Evolutionary conservation across 2,329 filamentous ascomycete genomes (phyloP).

Genomic region (Fusarium metavorans): DNA sequence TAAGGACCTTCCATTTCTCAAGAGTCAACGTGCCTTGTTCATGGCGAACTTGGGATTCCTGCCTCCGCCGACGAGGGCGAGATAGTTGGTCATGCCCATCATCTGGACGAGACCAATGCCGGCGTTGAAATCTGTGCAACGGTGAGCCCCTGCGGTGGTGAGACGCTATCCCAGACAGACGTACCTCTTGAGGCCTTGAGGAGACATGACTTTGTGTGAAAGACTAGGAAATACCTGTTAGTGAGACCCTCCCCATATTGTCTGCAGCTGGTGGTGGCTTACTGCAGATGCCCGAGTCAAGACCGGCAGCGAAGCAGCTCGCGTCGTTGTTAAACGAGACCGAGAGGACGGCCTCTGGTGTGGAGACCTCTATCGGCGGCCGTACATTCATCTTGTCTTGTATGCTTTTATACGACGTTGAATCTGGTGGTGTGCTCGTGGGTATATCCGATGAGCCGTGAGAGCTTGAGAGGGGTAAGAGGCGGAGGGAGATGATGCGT

Average conservation of each 20-base stretch:
- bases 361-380: constrained; percentile 83
- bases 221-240: constrained; percentile 63
- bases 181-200: constrained; percentile 68
- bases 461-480: constrained; percentile 33
- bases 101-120: constrained; percentile 87
- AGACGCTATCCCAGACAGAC: background rate
- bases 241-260: constrained; percentile 8
- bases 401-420: constrained; percentile 13
- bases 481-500: background rate
- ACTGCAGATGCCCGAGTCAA: constrained; percentile 90
- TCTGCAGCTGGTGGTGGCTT: constrained; percentile 49
- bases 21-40: constrained; percentile 73
- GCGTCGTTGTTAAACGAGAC: constrained; percentile 87
- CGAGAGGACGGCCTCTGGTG: constrained; percentile 81
- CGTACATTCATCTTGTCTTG: constrained; percentile 82
- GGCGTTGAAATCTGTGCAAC: constrained; percentile 76
- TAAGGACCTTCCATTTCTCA: too few relatives aligned
- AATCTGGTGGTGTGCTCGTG: background rate
- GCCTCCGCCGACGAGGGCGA: constrained; percentile 91
- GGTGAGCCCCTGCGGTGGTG: background rate
- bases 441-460: background rate
- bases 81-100: constrained; percentile 87
- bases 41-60: constrained; percentile 86
- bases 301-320: constrained; percentile 87
- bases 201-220: constrained; percentile 78